Conservation (phyloP, 805 yeast genomes). For the Nakazawaea laoshanensis region DNA sequence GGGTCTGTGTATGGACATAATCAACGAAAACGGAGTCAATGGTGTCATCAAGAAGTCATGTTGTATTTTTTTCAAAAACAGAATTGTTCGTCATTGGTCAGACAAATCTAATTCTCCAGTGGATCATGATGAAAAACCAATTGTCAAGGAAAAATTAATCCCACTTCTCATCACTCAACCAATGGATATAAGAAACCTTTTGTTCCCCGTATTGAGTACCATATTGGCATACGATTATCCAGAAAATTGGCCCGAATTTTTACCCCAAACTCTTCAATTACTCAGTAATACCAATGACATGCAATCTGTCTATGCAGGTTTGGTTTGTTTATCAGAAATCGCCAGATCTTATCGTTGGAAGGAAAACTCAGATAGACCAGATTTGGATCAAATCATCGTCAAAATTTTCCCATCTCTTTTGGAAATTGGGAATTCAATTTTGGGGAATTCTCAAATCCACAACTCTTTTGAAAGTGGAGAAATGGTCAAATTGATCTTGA, state of each 20-base stretch:
- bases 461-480: slow-evolving; percentile 41
- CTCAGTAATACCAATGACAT: slow-evolving; percentile 35
- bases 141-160: slow-evolving; percentile 60
- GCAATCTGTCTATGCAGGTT: slow-evolving; percentile 49
- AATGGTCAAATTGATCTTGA: slow-evolving; percentile 66
- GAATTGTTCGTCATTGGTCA: slow-evolving; percentile 59
- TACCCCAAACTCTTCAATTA: slow-evolving; percentile 38
- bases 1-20: slow-evolving; percentile 74
- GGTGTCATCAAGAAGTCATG: slow-evolving; percentile 65
- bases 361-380: slow-evolving; percentile 44
- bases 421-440: slow-evolving; percentile 50
- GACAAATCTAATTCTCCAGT: slow-evolving; percentile 27
- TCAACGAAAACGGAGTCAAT: slow-evolving; percentile 43
- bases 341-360: slow-evolving; percentile 74
- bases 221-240: slow-evolving; percentile 37
- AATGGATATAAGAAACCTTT: slow-evolving; percentile 35
- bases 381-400: slow-evolving; percentile 51
- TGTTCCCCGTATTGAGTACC: slow-evolving; percentile 40
- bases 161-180: slow-evolving; percentile 48
- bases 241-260: slow-evolving; percentile 44
- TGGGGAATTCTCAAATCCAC: slow-evolving; percentile 24
- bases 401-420: slow-evolving; percentile 64
- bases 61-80: slow-evolving; percentile 81
- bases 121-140: slow-evolving; percentile 65
- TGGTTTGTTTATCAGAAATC: slow-evolving; percentile 68